Conservation (phyloP, 345 rosid genomes). For the Eucalyptus shirleyi region DNA sequence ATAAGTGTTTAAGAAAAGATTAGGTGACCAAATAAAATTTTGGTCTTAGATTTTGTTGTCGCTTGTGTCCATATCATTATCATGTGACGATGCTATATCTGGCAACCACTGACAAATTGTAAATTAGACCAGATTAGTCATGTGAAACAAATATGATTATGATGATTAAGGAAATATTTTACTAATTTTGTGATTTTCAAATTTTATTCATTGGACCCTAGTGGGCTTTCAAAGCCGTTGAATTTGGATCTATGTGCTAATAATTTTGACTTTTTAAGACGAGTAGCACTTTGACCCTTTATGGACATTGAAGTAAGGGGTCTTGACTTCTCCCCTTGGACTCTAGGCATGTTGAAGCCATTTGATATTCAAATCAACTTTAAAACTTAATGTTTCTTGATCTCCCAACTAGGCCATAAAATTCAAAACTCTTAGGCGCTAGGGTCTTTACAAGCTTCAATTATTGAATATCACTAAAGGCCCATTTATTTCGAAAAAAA, state of each 20-base stretch:
- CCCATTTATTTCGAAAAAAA: neutral
- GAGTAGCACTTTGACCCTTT: neutral
- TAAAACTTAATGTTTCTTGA: neutral
- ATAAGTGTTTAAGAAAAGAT: neutral
- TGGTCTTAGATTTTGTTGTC: neutral
- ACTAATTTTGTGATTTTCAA: neutral
- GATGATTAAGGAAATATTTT: neutral
- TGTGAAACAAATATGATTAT: neutral
- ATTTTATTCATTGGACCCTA: neutral
- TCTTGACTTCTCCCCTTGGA: neutral
- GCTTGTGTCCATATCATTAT: neutral
- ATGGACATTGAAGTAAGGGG: neutral
- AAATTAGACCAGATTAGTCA: neutral
- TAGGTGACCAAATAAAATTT: neutral
- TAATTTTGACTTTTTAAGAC: neutral
- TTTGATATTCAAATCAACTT: neutral
- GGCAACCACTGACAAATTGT: neutral
- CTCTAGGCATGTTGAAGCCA: neutral
- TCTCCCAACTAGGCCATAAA: neutral
- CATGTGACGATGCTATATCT: neutral
- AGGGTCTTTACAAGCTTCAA: neutral
- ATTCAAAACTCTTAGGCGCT: neutral
- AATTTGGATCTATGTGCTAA: neutral
- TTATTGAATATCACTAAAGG: neutral
- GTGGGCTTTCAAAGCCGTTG: neutral